These are phyloP conservation scores for Phragmites australis DNA, from an alignment of 176 grass and related monocot genomes.

Conservation along the genomic window DNA sequence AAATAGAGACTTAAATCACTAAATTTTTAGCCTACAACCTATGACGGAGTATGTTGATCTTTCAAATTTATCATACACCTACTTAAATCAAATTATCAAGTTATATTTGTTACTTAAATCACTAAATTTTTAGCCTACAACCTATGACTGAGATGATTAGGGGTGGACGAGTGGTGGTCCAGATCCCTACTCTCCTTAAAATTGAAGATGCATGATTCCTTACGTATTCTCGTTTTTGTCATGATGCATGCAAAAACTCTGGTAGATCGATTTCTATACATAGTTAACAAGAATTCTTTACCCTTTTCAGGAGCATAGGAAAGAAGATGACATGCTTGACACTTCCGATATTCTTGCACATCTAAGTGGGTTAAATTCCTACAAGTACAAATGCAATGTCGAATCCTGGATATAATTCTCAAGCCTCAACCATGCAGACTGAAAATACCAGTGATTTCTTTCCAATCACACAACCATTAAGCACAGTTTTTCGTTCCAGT, in stretches of 20 bases:
- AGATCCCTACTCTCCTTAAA: background rate
- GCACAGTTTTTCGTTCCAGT: slow-evolving; percentile 29
- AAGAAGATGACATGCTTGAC: slow-evolving; percentile 75
- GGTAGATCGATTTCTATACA: background rate
- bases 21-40: too few species aligned
- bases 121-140: too few species aligned
- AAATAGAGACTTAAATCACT: too few species aligned
- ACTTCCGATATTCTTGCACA: slow-evolving; percentile 59
- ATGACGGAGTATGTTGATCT: too few species aligned
- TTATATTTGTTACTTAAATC: too few species aligned
- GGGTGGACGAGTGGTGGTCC: too few species aligned
- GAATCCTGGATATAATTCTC: slow-evolving; percentile 74
- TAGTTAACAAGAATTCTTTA: slow-evolving; percentile 7
- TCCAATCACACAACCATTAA: slow-evolving; percentile 31
- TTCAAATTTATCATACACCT: too few species aligned
- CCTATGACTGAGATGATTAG: too few species aligned
- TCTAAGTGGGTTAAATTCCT: slow-evolving; percentile 61
- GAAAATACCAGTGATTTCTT: slow-evolving; percentile 24
- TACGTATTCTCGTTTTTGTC: background rate
- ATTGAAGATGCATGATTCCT: background rate
- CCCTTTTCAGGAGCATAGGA: slow-evolving; percentile 50
- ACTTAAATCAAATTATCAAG: too few species aligned
- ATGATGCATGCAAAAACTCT: background rate
- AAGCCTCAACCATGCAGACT: slow-evolving; percentile 27
- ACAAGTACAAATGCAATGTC: slow-evolving; percentile 56